Percentiles rank a stretch among this genome's conserved stretches.
These are phyloP conservation scores for Diospyros kaki DNA, from an alignment of 148 eudicot genomes.

Conservation along the genomic window DNA sequence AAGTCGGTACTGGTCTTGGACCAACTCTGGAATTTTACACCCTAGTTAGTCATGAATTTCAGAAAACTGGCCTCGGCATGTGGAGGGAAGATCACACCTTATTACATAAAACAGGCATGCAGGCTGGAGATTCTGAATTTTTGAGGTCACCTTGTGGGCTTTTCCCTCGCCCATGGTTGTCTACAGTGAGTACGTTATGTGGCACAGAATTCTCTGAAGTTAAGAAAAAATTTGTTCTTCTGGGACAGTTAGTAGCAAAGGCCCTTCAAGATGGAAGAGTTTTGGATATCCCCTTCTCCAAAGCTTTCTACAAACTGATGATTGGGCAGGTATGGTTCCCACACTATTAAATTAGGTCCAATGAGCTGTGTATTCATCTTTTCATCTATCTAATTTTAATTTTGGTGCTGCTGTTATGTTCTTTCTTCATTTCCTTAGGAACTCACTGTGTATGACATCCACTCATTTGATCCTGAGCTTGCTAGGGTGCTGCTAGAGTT, in stretches of 20 bases:
- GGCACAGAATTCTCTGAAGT: conserved; percentile 57
- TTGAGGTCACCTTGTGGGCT: conserved; percentile 52
- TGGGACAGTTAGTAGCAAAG: conserved; percentile 79
- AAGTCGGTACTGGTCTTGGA: conserved; percentile 98
- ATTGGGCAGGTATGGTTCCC: conserved; percentile 68
- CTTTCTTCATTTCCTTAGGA: conserved; percentile 44
- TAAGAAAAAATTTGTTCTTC: conserved; percentile 56
- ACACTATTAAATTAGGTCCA: not conserved
- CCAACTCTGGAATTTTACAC: conserved; percentile 96
- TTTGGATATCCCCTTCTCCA: conserved; percentile 87
- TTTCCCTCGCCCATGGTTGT: conserved; percentile 95
- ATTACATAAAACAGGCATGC: conserved; percentile 21
- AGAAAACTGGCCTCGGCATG: conserved; percentile 68
- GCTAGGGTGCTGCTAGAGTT: conserved; percentile 72
- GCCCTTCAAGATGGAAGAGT: conserved; percentile 95
- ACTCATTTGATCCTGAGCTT: conserved; percentile 78
- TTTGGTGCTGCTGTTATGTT: conserved; percentile 1
- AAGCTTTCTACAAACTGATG: conserved; percentile 78
- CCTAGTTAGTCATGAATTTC: conserved; percentile 78
- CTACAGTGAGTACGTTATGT: conserved; percentile 28
- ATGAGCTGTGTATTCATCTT: not conserved
- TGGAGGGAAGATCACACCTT: conserved; percentile 75
- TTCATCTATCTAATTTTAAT: not conserved
- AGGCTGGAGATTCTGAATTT: conserved; percentile 27
- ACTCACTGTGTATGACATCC: conserved; percentile 73